Evolutionary conservation across 139 green algal species (phyloP), one percentile per base, ranked within the genome.

Genomic region (Chlamydomonas sp.): DNA sequence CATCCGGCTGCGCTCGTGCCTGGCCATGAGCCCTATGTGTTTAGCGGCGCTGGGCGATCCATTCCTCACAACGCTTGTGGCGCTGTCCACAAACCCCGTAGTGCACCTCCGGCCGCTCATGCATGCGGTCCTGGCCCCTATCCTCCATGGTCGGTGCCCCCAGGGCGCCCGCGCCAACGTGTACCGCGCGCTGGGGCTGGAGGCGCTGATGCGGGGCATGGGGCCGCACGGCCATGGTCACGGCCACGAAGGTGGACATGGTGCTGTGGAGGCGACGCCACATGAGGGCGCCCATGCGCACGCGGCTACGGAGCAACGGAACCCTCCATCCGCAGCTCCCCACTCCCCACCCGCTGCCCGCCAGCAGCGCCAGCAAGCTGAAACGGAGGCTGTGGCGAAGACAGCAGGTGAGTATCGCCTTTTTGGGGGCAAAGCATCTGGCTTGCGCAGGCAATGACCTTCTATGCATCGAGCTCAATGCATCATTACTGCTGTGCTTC

Each of bases 131-230:
- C 31, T 49, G 31, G 31, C 14, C 14, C 69, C 69, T 8, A 8
- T 16, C 69, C 69, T 16, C 10, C 69, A 8, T 5, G 10, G 59
- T 64, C 31, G n/a, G 16, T 58, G 3, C n/a, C 5, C 20, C 5
- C 67, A 88, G 83, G 84, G 84, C 17, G 76, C 84, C 64, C 63
- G 64, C 0, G 84, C 84, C 63, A 83, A 88, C 76, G 63, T 88
- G 31, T 83, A 76, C 17, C 63, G 67, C 2, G 84, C 76, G 2
- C 84, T 88, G 75, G 84, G 84, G 7, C 75, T 88, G 49, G 84
- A 88, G 15, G 68, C 58, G 2, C 72, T 79, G 3, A 86, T 79
- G 2, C 5, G 15, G 1, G 15, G 9, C 73, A 7, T 62, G 31
- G 31, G 8, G 1, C 31, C 31, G 16, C 69, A 76, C 14, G 12